Conservation (phyloP, 2,329 filamentous ascomycete species). For the Neurospora sp. region DNA sequence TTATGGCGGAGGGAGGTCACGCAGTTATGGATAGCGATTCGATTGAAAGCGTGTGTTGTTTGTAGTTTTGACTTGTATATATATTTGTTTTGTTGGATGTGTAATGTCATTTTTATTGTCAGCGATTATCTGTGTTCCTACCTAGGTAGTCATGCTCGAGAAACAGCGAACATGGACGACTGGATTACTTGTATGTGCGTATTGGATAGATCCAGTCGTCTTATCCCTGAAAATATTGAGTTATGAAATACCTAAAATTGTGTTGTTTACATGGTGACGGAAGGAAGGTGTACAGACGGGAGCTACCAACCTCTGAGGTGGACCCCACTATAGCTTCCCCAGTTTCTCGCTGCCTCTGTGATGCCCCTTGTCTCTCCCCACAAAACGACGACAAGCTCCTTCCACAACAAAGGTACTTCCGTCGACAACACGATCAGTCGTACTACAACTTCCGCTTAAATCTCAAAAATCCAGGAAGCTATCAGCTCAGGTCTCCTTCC, state of each 20-base stretch:
- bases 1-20: constrained; percentile 11
- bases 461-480: neutral
- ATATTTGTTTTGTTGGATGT: neutral
- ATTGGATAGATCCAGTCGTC: too few relatives aligned
- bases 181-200: too few relatives aligned
- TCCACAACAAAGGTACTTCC: neutral
- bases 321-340: neutral
- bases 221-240: too few relatives aligned
- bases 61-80: neutral
- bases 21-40: constrained; percentile 10
- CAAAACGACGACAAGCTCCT: neutral
- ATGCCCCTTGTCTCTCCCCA: neutral
- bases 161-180: too few relatives aligned
- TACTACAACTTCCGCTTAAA: neutral
- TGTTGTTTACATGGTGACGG: neutral
- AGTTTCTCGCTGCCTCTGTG: neutral
- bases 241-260: too few relatives aligned
- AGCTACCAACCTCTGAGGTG: too few relatives aligned
- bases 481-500: too few relatives aligned
- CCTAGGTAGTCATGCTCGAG: too few relatives aligned
- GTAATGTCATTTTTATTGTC: neutral
- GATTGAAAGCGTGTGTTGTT: neutral
- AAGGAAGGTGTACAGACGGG: neutral
- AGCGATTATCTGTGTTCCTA: neutral
- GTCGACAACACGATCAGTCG: neutral